A percentile compares a stretch with the other conserved stretches of the same genome.
Conservation (phyloP, 1,284 basidiomycete species). For the Irpex sp. region DNA sequence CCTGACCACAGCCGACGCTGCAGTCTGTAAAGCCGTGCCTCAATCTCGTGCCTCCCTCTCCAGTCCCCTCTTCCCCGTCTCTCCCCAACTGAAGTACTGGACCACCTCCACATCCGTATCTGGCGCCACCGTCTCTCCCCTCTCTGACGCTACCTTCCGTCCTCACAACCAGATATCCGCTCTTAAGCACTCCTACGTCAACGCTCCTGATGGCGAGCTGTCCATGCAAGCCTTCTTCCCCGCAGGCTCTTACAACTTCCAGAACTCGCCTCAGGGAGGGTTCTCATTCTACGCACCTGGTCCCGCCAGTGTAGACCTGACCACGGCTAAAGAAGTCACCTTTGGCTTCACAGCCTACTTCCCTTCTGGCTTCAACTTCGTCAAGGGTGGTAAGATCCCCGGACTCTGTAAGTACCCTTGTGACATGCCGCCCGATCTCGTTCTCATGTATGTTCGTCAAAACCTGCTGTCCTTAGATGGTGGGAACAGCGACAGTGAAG, state of each 20-base stretch:
- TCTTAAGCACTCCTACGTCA: conserved; percentile 35
- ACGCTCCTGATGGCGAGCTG: conserved; percentile 43
- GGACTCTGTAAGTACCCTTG: conserved; percentile 44
- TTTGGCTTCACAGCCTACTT: conserved; percentile 57
- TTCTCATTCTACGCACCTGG: conserved; percentile 56
- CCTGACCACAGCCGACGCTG: neutral
- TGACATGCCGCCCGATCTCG: neutral
- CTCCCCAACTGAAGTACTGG: conserved; percentile 33
- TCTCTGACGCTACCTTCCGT: conserved; percentile 34
- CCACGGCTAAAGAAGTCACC: conserved; percentile 41
- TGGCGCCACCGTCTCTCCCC: conserved; percentile 24
- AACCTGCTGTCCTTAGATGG: conserved; percentile 10
- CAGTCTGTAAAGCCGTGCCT: neutral
- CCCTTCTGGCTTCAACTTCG: conserved; percentile 42
- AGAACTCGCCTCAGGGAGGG: conserved; percentile 48
- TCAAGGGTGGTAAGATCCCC: conserved; percentile 50
- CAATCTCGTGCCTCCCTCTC: neutral
- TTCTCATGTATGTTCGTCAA: neutral
- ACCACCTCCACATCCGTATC: conserved; percentile 33
- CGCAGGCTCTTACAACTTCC: conserved; percentile 52
- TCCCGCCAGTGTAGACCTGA: conserved; percentile 39
- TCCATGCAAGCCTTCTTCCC: conserved; percentile 55
- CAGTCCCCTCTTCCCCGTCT: conserved; percentile 40
- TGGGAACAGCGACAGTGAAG: conserved; percentile 15
- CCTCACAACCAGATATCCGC: conserved; percentile 24